These are phyloP conservation scores for Wakefieldia striispora DNA, from an alignment of 768 basidiomycete species.

Conservation along the genomic window DNA sequence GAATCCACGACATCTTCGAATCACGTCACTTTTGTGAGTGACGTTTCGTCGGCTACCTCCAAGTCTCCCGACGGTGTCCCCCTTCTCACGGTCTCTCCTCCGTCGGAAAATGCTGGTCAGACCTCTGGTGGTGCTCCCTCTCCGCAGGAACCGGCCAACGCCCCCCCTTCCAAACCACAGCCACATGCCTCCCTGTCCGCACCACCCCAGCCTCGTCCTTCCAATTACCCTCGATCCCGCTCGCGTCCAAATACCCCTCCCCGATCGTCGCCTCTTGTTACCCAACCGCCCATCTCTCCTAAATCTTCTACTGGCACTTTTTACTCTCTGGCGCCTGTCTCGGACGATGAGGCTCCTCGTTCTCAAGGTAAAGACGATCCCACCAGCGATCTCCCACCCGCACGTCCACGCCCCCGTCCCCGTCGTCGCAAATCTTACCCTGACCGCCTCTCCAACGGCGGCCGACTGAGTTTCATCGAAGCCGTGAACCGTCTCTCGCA, in stretches of 20 bases:
- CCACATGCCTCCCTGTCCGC: conserved; percentile 4
- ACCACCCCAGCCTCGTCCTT: conserved; percentile 2
- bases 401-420: conserved; percentile 14
- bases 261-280: conserved; percentile 10
- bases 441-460: conserved; percentile 20
- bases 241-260: conserved; percentile 20
- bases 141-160: conserved; percentile 7
- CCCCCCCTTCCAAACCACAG: not conserved
- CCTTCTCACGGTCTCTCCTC: conserved; percentile 14
- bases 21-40: conserved; percentile 16
- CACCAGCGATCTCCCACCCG: not conserved
- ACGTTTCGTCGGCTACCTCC: not conserved
- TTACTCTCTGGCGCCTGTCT: conserved; percentile 16
- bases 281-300: conserved; percentile 19
- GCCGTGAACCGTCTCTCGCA: conserved; percentile 27
- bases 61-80: conserved; percentile 4
- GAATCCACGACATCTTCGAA: not conserved
- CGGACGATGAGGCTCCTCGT: conserved; percentile 16
- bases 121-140: not conserved
- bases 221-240: conserved; percentile 7
- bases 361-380: not conserved
- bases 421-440: conserved; percentile 25
- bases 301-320: conserved; percentile 30
- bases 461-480: conserved; percentile 27
- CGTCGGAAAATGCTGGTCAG: not conserved